phyloP scores from a whole-genome alignment of 768 basidiomycete genomes.

The Saitozyma sp. region DNA sequence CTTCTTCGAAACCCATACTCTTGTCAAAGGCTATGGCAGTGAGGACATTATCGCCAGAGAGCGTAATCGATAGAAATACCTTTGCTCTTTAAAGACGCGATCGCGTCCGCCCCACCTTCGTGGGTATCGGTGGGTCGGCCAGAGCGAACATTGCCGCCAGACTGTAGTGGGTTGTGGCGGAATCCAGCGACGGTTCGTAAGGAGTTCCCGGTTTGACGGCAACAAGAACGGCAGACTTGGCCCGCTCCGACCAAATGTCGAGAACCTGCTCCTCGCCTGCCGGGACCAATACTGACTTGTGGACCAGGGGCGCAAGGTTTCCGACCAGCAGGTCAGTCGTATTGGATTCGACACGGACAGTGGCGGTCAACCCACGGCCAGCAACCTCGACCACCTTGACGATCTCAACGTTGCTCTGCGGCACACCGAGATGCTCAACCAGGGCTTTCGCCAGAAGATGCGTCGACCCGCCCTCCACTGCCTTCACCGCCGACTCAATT shows the following conservation, averaged over 20 bases:
- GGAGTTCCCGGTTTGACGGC: too few relatives aligned
- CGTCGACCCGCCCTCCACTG: constrained; percentile 54
- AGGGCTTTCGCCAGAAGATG: constrained; percentile 70
- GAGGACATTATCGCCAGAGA: constrained; percentile 72
- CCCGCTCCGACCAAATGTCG: constrained; percentile 62
- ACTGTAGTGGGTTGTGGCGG: constrained; percentile 26
- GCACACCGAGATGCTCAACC: constrained; percentile 56
- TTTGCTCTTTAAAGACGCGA: constrained; percentile 59
- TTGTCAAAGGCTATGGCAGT: constrained; percentile 73
- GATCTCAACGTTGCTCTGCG: constrained; percentile 39
- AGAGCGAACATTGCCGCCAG: constrained; percentile 64
- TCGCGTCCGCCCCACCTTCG: constrained; percentile 61
- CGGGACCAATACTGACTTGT: constrained; percentile 53
- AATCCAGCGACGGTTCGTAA: constrained; percentile 11
- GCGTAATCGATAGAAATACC: constrained; percentile 69
- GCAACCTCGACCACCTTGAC: constrained; percentile 61
- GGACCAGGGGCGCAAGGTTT: constrained; percentile 66
- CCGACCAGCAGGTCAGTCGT: constrained; percentile 63
- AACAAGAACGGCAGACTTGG: constrained; percentile 70
- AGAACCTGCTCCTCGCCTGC: constrained; percentile 9
- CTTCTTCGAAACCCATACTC: constrained; percentile 65
- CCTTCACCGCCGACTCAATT: constrained; percentile 54
- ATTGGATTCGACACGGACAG: constrained; percentile 52
- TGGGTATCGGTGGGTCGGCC: constrained; percentile 65
- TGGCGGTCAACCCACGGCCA: constrained; percentile 65